These are phyloP conservation scores for Erodium trifolium DNA, from an alignment of 441 rosid species.

Conservation along the genomic window DNA sequence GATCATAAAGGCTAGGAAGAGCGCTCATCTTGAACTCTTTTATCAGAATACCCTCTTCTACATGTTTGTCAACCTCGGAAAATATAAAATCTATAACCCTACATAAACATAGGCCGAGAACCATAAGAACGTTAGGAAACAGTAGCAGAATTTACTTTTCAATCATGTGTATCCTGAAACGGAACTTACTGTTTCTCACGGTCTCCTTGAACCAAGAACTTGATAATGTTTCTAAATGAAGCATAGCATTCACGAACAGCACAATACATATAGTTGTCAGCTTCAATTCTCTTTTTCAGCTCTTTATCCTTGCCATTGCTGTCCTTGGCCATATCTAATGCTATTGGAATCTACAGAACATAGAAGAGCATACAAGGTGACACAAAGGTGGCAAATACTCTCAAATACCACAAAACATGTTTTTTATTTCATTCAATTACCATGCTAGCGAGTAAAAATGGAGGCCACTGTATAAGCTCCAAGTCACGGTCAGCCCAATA, in stretches of 20 bases:
- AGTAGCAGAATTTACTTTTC: too few relatives aligned
- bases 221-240: slow-evolving; percentile 74
- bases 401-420: slow-evolving; percentile 2
- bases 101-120: slow-evolving; percentile 23
- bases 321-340: slow-evolving; percentile 31
- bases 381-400: slow-evolving; percentile 10
- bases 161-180: not conserved
- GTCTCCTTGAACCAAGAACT: slow-evolving; percentile 61
- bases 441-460: slow-evolving; percentile 98
- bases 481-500: slow-evolving; percentile 98
- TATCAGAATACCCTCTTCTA: slow-evolving; percentile 35
- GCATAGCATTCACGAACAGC: slow-evolving; percentile 98
- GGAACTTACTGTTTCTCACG: slow-evolving; percentile 61
- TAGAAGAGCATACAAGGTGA: slow-evolving; percentile 16
- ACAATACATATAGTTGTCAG: slow-evolving; percentile 73
- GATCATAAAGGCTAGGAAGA: slow-evolving; percentile 81
- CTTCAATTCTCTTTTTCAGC: slow-evolving; percentile 75
- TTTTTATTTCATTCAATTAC: slow-evolving; percentile 27
- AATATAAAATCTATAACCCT: slow-evolving; percentile 75
- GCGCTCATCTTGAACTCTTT: slow-evolving; percentile 73
- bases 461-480: slow-evolving; percentile 95
- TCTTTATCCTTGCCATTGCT: slow-evolving; percentile 87
- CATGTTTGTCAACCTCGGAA: slow-evolving; percentile 52
- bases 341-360: slow-evolving; percentile 79
- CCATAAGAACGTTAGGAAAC: slow-evolving; percentile 9